Conservation (phyloP, 257 asterid species). For the Anisodus acutangulus region DNA sequence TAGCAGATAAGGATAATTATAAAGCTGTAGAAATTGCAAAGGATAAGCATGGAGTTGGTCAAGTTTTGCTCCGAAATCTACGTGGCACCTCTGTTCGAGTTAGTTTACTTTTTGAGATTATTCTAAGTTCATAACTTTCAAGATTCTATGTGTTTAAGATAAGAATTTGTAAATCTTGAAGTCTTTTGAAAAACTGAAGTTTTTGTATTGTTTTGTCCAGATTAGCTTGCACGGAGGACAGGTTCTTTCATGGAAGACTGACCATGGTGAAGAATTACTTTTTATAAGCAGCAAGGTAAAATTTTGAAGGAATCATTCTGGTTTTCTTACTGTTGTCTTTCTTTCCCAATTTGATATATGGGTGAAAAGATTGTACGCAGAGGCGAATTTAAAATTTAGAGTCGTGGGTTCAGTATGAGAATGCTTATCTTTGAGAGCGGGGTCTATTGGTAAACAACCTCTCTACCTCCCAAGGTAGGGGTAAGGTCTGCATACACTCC, state of each 20-base stretch:
- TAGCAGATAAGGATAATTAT: slow-evolving; percentile 43
- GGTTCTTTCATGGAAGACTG: slow-evolving; percentile 90
- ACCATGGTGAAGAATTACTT: slow-evolving; percentile 68
- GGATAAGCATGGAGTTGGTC: slow-evolving; percentile 66
- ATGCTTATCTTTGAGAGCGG: too few species aligned
- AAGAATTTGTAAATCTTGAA: too few species aligned
- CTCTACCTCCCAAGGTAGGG: too few species aligned
- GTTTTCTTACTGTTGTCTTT: neutral
- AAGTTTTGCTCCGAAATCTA: slow-evolving; percentile 65
- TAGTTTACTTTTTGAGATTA: slow-evolving; percentile 38
- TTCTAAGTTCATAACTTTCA: neutral
- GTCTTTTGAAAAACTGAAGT: too few species aligned
- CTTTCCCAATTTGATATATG: neutral
- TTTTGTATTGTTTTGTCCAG: slow-evolving; percentile 45
- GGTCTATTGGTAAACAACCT: too few species aligned
- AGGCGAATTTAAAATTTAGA: neutral
- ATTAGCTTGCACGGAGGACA: slow-evolving; percentile 93
- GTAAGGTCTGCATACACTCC: too few species aligned
- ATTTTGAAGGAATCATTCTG: neutral
- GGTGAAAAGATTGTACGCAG: neutral
- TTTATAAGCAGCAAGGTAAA: slow-evolving; percentile 78
- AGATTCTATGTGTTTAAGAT: neutral
- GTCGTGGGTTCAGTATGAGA: neutral
- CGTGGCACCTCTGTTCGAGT: slow-evolving; percentile 81
- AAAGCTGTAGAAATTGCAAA: slow-evolving; percentile 56